phyloP scores from a whole-genome alignment of 352 stramenopile species.

The Salisapilia sapeloensis region DNA sequence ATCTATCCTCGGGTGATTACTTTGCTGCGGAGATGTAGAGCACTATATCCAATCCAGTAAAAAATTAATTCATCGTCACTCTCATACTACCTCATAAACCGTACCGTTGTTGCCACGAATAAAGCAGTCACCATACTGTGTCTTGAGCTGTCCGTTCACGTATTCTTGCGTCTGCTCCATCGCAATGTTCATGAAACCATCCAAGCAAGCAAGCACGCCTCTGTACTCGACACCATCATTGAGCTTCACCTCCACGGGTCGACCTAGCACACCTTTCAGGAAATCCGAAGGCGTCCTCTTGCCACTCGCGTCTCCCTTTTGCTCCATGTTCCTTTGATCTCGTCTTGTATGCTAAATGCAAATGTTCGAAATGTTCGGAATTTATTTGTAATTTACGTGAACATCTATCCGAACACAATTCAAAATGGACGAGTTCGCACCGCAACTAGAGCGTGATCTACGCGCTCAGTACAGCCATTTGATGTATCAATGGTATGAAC shows the following conservation, averaged over 20 bases:
- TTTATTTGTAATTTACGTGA: too few species aligned
- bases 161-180: slow-evolving; percentile 99
- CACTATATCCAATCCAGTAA: slow-evolving; percentile 13
- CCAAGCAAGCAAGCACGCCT: slow-evolving; percentile 95
- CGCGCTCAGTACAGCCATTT: slow-evolving; percentile 50
- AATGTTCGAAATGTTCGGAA: slow-evolving; percentile 2
- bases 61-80: slow-evolving; percentile 1
- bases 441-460: slow-evolving; percentile 48
- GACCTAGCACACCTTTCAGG: slow-evolving; percentile 86
- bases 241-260: slow-evolving; percentile 96
- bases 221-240: slow-evolving; percentile 99
- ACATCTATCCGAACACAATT: not conserved
- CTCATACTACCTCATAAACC: slow-evolving; percentile 3
- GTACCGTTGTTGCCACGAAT: slow-evolving; percentile 99
- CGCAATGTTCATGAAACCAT: slow-evolving; percentile 99
- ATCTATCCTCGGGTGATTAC: slow-evolving; percentile 15
- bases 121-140: slow-evolving; percentile 99
- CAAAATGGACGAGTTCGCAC: slow-evolving; percentile 37
- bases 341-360: slow-evolving; percentile 1
- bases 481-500: slow-evolving; percentile 71
- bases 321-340: slow-evolving; percentile 9
- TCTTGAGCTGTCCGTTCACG: slow-evolving; percentile 97
- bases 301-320: slow-evolving; percentile 12
- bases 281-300: slow-evolving; percentile 87
- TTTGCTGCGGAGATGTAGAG: slow-evolving; percentile 78